Conservation (phyloP, 768 basidiomycete species). For the Boletus reticuloceps region DNA sequence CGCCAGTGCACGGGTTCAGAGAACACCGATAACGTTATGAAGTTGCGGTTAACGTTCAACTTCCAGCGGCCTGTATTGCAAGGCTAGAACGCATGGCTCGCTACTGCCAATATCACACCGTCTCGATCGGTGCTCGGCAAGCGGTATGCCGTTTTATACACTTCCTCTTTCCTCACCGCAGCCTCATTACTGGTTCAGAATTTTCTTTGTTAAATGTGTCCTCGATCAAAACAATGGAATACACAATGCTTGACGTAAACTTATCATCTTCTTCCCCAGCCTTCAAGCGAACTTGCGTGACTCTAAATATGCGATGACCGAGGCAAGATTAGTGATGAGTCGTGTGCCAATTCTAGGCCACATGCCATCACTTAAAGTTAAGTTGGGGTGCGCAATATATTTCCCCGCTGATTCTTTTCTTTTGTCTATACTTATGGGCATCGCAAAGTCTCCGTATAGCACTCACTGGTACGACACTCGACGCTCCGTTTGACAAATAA, state of each 20-base stretch:
- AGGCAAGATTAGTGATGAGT: not conserved
- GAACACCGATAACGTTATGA: not conserved
- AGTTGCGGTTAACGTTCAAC: not conserved
- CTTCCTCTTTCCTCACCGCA: not conserved
- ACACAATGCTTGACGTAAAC: constrained; percentile 5
- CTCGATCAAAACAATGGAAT: not conserved
- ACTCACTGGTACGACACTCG: not conserved
- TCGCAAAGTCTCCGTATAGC: not conserved
- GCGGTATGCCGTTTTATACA: not conserved
- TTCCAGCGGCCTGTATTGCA: too few species aligned
- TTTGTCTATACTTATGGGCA: constrained; percentile 15
- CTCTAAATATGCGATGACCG: not conserved
- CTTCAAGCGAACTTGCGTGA: not conserved
- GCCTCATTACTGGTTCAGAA: not conserved
- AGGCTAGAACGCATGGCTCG: too few species aligned
- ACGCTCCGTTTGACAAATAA: constrained; percentile 2
- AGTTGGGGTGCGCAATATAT: constrained; percentile 1
- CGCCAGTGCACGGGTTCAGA: not conserved
- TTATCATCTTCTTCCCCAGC: not conserved
- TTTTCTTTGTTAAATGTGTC: not conserved
- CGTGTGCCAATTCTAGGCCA: not conserved
- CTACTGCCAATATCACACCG: not conserved
- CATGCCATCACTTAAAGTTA: not conserved
- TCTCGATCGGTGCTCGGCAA: not conserved
- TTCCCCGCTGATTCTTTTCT: not conserved